Evolutionary conservation across 345 rosid species (phyloP).

Genomic region (Firmiana major): DNA sequence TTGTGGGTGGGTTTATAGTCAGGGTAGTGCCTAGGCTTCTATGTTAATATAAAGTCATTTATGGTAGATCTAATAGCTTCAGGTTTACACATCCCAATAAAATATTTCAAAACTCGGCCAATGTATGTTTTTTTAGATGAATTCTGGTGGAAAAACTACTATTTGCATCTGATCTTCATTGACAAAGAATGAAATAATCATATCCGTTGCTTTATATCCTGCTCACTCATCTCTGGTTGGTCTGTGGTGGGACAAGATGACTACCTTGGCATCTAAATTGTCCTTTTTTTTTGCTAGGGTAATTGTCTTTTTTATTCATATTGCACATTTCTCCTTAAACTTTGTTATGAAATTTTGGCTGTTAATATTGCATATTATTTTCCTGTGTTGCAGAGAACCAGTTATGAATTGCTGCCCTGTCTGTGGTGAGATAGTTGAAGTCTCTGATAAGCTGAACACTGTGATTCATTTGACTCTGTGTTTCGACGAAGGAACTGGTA

Average conservation of each 20-base stretch:
- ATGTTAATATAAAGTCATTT: not conserved
- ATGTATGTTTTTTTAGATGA: not conserved
- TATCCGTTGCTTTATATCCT: not conserved
- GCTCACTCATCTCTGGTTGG: not conserved
- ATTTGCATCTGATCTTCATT: not conserved
- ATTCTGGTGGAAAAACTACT: constrained; percentile 1
- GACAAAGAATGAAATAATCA: not conserved
- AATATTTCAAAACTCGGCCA: not conserved
- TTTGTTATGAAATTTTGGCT: not conserved
- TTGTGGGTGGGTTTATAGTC: not conserved
- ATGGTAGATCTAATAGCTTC: not conserved
- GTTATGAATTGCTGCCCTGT: constrained; percentile 80
- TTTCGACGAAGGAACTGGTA: constrained; percentile 96
- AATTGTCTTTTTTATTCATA: not conserved
- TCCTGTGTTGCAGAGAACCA: constrained; percentile 55
- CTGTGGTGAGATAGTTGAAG: constrained; percentile 75
- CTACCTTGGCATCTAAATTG: not conserved
- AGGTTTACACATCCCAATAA: not conserved
- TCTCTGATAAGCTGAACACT: constrained; percentile 68
- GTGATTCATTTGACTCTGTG: constrained; percentile 90
- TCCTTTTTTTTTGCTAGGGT: no score
- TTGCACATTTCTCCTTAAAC: not conserved
- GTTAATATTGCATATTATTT: constrained; percentile 5
- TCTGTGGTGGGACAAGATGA: not conserved
- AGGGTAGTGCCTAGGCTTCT: not conserved